Base-by-base conservation (phyloP, 1,284 basidiomycete genomes). In the Ganoderma resinaceum region DNA sequence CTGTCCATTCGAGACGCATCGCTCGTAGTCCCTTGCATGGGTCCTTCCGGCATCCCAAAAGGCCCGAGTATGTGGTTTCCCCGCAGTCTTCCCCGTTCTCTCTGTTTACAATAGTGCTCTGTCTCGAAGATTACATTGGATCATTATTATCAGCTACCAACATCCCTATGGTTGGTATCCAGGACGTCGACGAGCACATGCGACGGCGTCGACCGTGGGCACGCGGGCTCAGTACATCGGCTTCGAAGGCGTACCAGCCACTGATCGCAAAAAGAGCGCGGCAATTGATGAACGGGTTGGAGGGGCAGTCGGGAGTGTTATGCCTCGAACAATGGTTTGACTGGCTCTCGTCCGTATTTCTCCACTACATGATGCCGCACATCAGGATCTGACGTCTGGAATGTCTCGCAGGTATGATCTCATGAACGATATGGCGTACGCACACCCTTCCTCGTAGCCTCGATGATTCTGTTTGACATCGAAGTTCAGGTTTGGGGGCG, bases 371-470 rank as follows among this genome's bases (percentile, higher is more conserved):
- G 26, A 6, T 31, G 4, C 33, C 4, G 2, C 26, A 18, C 5
- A 29, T 29, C 26, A 29, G 23, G 3, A 18, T 49, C 23, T 49
- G 14, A 49, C 20, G 46, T 49, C 23, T 12, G 14, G 11, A 12
- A 11, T 5, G 5, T 4, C 26, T 26, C 9, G 33, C 31, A 72
- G 89, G 52, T 87, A 85, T 67, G 89, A 90, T 74, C 84, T 90
- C 67, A 89, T 89, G 87, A 86, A 86, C 31, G 87, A 89, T 70
- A 81, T 90, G 78, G 86, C 84, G 87, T 89, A 76, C 76, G 82
- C 9, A 49, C 26, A 26, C 46, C 80, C n/a, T 12, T 35, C 33
- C 33, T 29, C 23, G n/a, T 18, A 7, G 35, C 38, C 2, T 26
- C 20, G 20, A 35, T n/a, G 5, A 26, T 46, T 14, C 23, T 26